Conservation (phyloP, 2,329 filamentous ascomycete species). For the Fusarium ramigenum region DNA sequence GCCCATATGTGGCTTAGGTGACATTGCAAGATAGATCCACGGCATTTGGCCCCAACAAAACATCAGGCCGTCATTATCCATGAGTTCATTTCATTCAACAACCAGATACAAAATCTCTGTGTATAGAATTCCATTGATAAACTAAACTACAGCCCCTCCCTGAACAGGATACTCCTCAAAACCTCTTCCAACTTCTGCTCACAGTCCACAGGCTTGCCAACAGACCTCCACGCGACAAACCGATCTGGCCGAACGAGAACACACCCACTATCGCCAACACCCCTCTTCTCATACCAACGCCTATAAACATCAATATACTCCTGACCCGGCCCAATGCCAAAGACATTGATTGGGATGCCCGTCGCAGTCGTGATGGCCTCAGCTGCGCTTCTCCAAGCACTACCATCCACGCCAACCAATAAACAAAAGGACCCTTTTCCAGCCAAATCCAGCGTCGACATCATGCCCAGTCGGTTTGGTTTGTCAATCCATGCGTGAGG, state of each 20-base stretch:
- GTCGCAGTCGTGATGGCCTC: accelerated
- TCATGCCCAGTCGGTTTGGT: accelerated
- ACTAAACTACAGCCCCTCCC: neutral
- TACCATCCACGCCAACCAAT: neutral
- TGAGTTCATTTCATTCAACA: neutral
- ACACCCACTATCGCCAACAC: neutral
- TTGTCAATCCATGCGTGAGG: neutral
- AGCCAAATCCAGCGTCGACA: neutral
- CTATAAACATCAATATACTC: neutral
- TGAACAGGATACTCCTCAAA: neutral
- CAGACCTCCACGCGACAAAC: neutral
- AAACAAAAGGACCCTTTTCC: neutral
- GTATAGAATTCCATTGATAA: accelerated
- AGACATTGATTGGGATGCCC: accelerated
- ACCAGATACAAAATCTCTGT: neutral
- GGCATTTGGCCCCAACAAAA: no score
- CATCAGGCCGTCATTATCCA: neutral
- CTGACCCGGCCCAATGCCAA: neutral
- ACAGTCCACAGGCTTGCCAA: neutral
- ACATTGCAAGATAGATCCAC: no score
- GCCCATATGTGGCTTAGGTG: no score
- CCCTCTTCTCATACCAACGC: neutral
- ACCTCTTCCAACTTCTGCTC: neutral
- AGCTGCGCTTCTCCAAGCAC: neutral
- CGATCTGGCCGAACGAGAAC: neutral